A percentile compares a stretch with the other conserved stretches of the same genome.
These are phyloP conservation scores for Phytophthora meadii DNA, from an alignment of 352 stramenopile species.

Conservation along the genomic window DNA sequence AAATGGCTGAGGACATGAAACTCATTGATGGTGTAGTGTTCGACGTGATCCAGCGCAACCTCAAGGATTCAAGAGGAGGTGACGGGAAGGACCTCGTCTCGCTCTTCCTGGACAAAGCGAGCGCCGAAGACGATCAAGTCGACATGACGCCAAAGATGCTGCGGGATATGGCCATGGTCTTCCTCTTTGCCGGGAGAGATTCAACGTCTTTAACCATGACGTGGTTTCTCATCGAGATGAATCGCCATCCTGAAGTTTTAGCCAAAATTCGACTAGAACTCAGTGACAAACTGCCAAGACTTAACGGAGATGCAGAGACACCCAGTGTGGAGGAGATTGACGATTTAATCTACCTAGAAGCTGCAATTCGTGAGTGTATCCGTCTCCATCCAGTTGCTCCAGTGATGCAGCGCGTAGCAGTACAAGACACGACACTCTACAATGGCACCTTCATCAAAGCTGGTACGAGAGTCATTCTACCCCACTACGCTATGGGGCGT, in stretches of 20 bases:
- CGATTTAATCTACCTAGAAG: slow-evolving; percentile 51
- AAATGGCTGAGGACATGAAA: slow-evolving; percentile 34
- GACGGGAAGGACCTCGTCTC: slow-evolving; percentile 48
- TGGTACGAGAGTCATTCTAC: slow-evolving; percentile 60
- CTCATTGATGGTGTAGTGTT: slow-evolving; percentile 35
- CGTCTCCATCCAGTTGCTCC: slow-evolving; percentile 53
- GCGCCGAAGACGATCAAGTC: slow-evolving; percentile 5
- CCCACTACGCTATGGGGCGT: slow-evolving; percentile 66
- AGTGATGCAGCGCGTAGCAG: slow-evolving; percentile 44
- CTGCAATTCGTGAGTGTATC: slow-evolving; percentile 55
- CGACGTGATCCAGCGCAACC: slow-evolving; percentile 28
- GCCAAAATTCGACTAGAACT: slow-evolving; percentile 48
- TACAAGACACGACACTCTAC: slow-evolving; percentile 62
- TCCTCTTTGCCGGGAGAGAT: slow-evolving; percentile 79
- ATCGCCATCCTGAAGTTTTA: slow-evolving; percentile 53
- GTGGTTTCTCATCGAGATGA: slow-evolving; percentile 85
- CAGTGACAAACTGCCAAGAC: slow-evolving; percentile 50
- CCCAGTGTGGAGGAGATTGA: slow-evolving; percentile 45
- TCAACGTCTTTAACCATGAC: slow-evolving; percentile 76
- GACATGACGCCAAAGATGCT: slow-evolving; percentile 45
- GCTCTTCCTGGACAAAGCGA: slow-evolving; percentile 43
- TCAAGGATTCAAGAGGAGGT: slow-evolving; percentile 22
- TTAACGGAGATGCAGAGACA: slow-evolving; percentile 25
- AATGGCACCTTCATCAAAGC: slow-evolving; percentile 70
- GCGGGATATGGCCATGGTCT: slow-evolving; percentile 77